Conservation (phyloP, 2,329 filamentous ascomycete species). For the Clathrospora elynae region DNA sequence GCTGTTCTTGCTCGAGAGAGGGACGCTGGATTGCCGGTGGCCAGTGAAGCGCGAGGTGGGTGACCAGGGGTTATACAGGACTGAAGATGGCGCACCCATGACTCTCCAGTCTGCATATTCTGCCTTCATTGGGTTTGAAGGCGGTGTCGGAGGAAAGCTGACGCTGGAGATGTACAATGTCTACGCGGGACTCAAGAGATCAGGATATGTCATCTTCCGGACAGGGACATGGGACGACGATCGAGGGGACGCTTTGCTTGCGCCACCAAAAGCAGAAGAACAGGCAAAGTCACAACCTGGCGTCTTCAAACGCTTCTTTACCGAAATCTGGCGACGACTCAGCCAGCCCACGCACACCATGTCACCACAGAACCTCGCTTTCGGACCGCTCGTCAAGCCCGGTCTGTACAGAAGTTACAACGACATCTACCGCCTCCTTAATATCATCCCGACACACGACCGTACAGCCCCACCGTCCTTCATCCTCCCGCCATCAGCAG, state of each 20-base stretch:
- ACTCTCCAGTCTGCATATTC: slow-evolving; percentile 91
- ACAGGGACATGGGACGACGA: slow-evolving; percentile 59
- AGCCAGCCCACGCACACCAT: slow-evolving; percentile 26
- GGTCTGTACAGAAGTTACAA: slow-evolving; percentile 62
- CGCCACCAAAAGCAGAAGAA: slow-evolving; percentile 7
- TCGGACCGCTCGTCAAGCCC: slow-evolving; percentile 58
- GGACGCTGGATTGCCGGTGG: slow-evolving; percentile 86
- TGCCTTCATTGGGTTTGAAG: slow-evolving; percentile 74
- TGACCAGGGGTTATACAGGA: slow-evolving; percentile 39
- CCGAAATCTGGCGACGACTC: slow-evolving; percentile 42
- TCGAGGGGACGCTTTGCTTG: slow-evolving; percentile 23
- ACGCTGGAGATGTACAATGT: slow-evolving; percentile 84
- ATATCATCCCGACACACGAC: slow-evolving; percentile 73
- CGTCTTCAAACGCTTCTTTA: slow-evolving; percentile 45
- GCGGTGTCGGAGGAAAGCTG: slow-evolving; percentile 55
- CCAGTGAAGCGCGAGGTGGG: slow-evolving; percentile 54
- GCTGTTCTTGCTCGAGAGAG: slow-evolving; percentile 85
- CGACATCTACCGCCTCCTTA: slow-evolving; percentile 76
- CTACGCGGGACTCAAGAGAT: slow-evolving; percentile 80
- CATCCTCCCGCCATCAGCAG: slow-evolving; percentile 36
- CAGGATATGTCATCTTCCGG: slow-evolving; percentile 80
- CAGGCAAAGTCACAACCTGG: slow-evolving; percentile 15
- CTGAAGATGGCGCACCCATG: slow-evolving; percentile 73
- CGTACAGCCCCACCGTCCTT: slow-evolving; percentile 52
- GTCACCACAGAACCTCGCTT: slow-evolving; percentile 31